Base-by-base conservation (phyloP, 164 flowering plant genomes). In the Tinospora cordifolia region DNA sequence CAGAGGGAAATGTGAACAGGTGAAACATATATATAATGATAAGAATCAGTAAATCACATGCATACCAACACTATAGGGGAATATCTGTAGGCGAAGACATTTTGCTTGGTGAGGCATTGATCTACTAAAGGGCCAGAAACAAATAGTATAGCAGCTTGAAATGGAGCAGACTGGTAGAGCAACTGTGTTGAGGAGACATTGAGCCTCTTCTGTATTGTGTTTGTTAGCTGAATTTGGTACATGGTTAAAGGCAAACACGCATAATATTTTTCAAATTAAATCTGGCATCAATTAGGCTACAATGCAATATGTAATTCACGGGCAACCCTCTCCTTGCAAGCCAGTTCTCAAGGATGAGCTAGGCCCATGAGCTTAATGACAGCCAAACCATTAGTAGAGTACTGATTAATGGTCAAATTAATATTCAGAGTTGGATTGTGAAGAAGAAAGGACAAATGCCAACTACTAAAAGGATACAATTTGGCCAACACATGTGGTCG, bases 401-500 rank as follows among this genome's bases (percentile, higher is more conserved):
- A 4, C 36, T 30, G 36, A 30, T 30, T 30, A 30, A 30, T 30
- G 3, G 3, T 30, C 36, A 30, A 30, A 30, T 30, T 2, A 30
- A 30, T 30, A 30, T 30, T 30, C 4, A 22, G 60, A 54, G 36
- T 41, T 66, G 26, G 9, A 19, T 13, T 39, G 21, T 21, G 13
- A 60, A 60, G 58, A 19, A 30, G 46, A 13, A 19, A 70, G 36
- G 36, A 27, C 8, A 46, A 19, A 19, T 22, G 5, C 19, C 19
- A 69, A 13, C 24, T 44, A 14, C 38, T 44, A 73, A 69, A 74
- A 85, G 88, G 88, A 87, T 95, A 95, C 99, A 80, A 92, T 95
- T 80, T 95, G 99, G 24, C 96, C 95, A 25, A 95, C 92, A 62
- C 99, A 95, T 25, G 99, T 92, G 0, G 99, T 92, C n/a, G 85